Evolutionary conservation across 148 eudicot genomes (phyloP), one percentile per base, ranked within the genome.

Genomic region (Selenicereus undatus): DNA sequence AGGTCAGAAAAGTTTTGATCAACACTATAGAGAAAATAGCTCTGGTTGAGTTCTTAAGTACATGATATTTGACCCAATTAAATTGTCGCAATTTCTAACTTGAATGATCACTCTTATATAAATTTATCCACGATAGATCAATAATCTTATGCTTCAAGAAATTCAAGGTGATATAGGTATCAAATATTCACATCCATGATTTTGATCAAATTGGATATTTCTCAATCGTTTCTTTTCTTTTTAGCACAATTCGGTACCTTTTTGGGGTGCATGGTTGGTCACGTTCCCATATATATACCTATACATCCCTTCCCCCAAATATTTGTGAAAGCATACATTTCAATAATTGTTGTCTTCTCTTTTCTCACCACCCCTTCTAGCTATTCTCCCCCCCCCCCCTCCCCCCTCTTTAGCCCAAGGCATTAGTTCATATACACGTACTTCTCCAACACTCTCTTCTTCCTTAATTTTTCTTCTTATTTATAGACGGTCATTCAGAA

Each of bases 241-340:
- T 3, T 20, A 45, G 56, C 54, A 1, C n/a, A 45, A 22, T 45
- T 11, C 0, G 26, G 27, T 8, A 6, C 3, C 27, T 24, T 64
- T 22, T 66, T 66, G 26, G 36, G 58, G 36, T 51, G 77, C 77
- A 74, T 74, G 77, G 77, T 74, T 74, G 20, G 27, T 74, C 77
- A 74, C 18, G 35, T 74, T 50, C 35, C 77, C 62, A 48, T 74
- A 45, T 74, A 24, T 22, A 74, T 74, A 72, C 50, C 21, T 10
- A 73, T 64, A 64, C 68, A 64, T n/a, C 68, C 68, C 68, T 22
- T 8, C 68, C 29, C 68, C 6, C 68, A 64, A 3, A 73, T 73
- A 74, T 11, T 42, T 51, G 62, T 18, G 62, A 45, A 74, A 39
- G 0, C 30, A 75, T 11, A 26, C 77, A 51, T 66, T 66, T 14